Conservation (phyloP, 805 yeast genomes). For the Ogataea nakhonphanomensis region DNA sequence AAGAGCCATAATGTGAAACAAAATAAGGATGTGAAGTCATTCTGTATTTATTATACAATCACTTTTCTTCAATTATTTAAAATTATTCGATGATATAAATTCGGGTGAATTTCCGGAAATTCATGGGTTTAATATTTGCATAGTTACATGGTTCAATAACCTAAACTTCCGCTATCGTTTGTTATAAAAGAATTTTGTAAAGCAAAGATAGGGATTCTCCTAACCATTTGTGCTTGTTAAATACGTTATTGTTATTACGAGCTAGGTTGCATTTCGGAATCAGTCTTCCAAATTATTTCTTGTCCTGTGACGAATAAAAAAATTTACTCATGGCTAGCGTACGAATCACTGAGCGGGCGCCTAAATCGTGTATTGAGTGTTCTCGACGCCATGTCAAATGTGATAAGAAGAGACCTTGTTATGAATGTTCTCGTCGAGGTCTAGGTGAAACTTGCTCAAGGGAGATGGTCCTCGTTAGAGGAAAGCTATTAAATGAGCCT, state of each 20-base stretch:
- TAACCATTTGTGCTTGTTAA: no score
- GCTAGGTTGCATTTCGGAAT: no score
- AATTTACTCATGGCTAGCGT: not conserved
- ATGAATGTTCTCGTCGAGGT: conserved; percentile 2
- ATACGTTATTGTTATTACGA: no score
- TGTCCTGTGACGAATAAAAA: not conserved
- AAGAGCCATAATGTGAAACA: not conserved
- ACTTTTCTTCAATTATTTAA: no score
- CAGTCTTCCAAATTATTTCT: no score
- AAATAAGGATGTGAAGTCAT: not conserved
- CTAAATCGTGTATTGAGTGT: conserved; percentile 4
- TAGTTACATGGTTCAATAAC: no score
- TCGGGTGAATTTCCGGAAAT: not conserved
- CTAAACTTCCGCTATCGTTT: no score
- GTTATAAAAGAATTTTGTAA: no score
- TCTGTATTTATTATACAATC: not conserved
- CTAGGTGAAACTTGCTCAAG: not conserved
- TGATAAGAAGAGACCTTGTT: conserved; percentile 4
- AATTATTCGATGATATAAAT: not conserved
- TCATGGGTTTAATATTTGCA: no score
- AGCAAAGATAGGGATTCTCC: no score
- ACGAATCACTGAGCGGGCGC: conserved; percentile 7
- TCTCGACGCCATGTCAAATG: conserved; percentile 4
- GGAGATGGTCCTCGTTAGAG: conserved; percentile 6
- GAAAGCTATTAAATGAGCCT: conserved; percentile 2